Evolutionary conservation across 1,284 basidiomycete genomes (phyloP), one percentile per base, ranked within the genome.

Genomic region (Cryptococcus jaspeensis): DNA sequence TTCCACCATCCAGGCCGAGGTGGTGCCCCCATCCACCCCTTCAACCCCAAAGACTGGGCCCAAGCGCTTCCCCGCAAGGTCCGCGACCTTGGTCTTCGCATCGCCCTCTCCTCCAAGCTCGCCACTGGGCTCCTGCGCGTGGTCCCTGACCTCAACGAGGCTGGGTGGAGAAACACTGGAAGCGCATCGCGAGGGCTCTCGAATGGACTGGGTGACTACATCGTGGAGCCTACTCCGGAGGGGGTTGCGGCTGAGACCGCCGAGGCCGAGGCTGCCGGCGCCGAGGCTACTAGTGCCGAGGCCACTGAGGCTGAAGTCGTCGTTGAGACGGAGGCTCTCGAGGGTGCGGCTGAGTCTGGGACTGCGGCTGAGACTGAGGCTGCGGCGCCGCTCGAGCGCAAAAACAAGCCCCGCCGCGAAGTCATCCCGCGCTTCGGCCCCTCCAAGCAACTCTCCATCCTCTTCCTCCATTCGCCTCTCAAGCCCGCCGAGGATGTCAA

Each of bases 51-150:
- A 53, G 90, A 96, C 76, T 94, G 93, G 75, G 86, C 89, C 64
- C 94, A 91, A 45, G 87, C 90, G 61, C 83, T 98, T 15, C 90
- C 90, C 9, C 84, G 92, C 58, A 94, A 95, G 77, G 89, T 96
- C 55, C 84, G 92, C 40, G 83, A 91, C 69, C 88, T 97, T 82
- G 94, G 93, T n/a, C 86, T 97, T 83, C 85, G 90, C 25, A 87
- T 92, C 43, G 91, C 91, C 1, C 78, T 97, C 49, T 92, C 89
- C 60, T 83, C 85, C 38, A 89, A 92, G 74, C 80, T 94, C 67
- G 83, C 83, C 65, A 88, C 92, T 61, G 83, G 84, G 35, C 78
- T 83, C 35, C 79, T 98, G 15, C 86, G 88, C 49, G 82, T 96
- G 40, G 88, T 95, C 63, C 79, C 84, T 38, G 59, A 84, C 80